Evolutionary conservation across 495 filamentous ascomycete species (phyloP), one percentile per base, ranked within the genome.

Genomic region (Xylaria longipes): DNA sequence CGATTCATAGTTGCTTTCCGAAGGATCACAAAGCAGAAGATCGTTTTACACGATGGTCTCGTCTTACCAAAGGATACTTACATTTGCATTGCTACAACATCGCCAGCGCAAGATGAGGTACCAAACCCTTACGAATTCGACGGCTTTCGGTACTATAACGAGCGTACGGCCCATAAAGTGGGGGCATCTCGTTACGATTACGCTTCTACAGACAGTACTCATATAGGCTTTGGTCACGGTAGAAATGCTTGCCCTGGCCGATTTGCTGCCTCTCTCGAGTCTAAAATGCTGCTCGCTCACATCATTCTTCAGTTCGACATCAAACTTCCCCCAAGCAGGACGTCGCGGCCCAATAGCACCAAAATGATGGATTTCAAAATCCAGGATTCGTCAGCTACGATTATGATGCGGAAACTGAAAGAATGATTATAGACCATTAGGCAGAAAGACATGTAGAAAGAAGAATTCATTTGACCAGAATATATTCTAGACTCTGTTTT

Each of bases 261-360:
- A 29, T 58, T 37, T n/a, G 54, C 54, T 17, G 54, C 54, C 25
- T 57, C 54, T 15, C 54, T 57, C 54, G 56, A 58, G 15, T 58
- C 56, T 27, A 58, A 58, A n/a, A 58, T 58, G 31, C 56, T 58
- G 12, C 56, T 58, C 56, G 56, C 56, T 29, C 56, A 62, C 35
- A 62, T 62, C 58, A 43, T 62, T 14, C 35, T 41, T n/a, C 58
- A 62, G 9, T 62, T 62, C n/a, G 58, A 41, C 25, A 41, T 62
- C 35, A 62, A 41, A 27, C 35, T 39, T 15, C 35, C 58, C 5
- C 58, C n/a, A 14, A 62, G 35, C 6, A 27, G 56, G 31, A 37
- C 15, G 14, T 5, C 56, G 56, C 56, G 56, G 6, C 56, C 31
- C 31, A 43, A 62, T 7, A 62, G 33, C 35, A 31, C 33, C 35